phyloP scores from a whole-genome alignment of 1,284 basidiomycete genomes.

The Ustilago hordei region DNA sequence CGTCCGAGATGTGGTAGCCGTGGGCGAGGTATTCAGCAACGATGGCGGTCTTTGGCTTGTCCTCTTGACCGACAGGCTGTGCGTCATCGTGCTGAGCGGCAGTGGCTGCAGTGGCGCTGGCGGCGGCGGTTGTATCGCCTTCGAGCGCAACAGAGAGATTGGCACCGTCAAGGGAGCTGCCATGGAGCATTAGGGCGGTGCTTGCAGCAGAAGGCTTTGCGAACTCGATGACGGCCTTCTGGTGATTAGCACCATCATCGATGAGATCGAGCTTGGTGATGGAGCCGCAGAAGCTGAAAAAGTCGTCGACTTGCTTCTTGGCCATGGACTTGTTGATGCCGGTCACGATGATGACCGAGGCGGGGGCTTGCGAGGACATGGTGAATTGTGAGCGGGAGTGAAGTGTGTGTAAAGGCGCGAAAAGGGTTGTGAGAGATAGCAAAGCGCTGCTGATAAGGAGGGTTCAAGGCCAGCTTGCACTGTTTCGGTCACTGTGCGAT shows the following conservation, averaged over 20 bases:
- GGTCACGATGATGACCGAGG: constrained; percentile 47
- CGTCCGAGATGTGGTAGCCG: constrained; percentile 62
- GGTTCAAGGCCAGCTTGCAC: constrained; percentile 39
- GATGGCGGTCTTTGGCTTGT: constrained; percentile 63
- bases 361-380: constrained; percentile 30
- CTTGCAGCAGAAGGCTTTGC: constrained; percentile 51
- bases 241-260: constrained; percentile 34
- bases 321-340: constrained; percentile 51
- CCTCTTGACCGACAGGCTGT: constrained; percentile 56
- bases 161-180: constrained; percentile 58
- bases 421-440: neutral
- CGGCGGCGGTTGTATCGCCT: constrained; percentile 17
- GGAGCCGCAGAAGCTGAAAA: constrained; percentile 64
- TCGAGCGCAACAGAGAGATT: constrained; percentile 45
- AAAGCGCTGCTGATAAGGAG: neutral
- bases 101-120: constrained; percentile 16
- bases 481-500: constrained; percentile 7
- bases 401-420: neutral
- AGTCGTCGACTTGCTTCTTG: constrained; percentile 59
- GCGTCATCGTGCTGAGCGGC: constrained; percentile 21
- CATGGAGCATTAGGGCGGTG: constrained; percentile 61
- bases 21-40: constrained; percentile 62
- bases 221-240: constrained; percentile 46
- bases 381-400: neutral
- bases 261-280: constrained; percentile 45